Conservation (phyloP, 768 basidiomycete species). For the Russula vinacea region DNA sequence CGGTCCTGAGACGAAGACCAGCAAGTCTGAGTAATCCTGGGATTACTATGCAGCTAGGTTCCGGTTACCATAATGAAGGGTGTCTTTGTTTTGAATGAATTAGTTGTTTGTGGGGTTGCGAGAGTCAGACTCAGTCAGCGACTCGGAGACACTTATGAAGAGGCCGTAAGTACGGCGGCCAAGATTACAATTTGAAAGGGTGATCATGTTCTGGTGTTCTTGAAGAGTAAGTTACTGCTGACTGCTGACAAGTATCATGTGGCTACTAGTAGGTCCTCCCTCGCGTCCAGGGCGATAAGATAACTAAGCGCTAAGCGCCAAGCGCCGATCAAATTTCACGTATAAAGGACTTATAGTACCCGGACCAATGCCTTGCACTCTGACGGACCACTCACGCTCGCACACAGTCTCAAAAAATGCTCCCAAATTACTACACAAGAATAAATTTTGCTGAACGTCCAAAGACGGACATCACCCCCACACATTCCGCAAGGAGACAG, state of each 20-base stretch:
- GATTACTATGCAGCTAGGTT: not conserved
- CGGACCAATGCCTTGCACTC: not conserved
- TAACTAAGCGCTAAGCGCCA: too few relatives aligned
- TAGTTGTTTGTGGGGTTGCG: too few relatives aligned
- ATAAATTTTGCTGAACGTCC: slow-evolving; percentile 80
- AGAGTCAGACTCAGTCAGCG: too few relatives aligned
- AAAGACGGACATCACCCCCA: slow-evolving; percentile 59
- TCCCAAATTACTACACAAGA: slow-evolving; percentile 46
- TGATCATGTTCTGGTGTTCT: too few relatives aligned
- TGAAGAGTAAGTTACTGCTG: too few relatives aligned
- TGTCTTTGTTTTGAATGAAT: not conserved
- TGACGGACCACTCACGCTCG: not conserved
- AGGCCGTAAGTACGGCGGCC: too few relatives aligned
- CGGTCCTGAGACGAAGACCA: slow-evolving; percentile 31
- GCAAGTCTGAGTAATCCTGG: not conserved
- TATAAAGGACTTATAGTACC: not conserved
- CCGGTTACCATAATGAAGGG: not conserved
- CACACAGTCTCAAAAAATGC: not conserved
- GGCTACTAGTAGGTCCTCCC: too few relatives aligned
- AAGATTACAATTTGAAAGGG: too few relatives aligned
- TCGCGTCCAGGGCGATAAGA: too few relatives aligned
- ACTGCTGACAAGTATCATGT: too few relatives aligned
- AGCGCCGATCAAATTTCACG: too few relatives aligned
- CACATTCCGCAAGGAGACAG: slow-evolving; percentile 67
- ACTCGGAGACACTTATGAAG: too few relatives aligned